Evolutionary conservation across 192 early-diverging fungal genomes (phyloP).

Genomic region (Coemansia sp.): DNA sequence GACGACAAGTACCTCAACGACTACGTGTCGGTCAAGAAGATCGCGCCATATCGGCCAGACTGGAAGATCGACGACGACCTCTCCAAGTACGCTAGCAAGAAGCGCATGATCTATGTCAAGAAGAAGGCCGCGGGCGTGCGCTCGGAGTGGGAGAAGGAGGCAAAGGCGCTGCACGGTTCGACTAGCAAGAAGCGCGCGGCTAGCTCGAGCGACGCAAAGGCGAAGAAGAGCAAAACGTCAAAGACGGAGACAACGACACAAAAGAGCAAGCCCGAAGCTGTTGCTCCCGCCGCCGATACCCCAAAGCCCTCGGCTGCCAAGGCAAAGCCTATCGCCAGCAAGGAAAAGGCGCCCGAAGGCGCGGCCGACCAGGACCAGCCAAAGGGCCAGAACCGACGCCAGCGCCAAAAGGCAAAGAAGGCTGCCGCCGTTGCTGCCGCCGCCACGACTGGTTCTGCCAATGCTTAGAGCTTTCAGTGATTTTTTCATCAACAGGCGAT

Average conservation of each 20-base stretch:
- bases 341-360: neutral
- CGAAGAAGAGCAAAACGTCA: conserved; percentile 41
- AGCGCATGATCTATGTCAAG: conserved; percentile 57
- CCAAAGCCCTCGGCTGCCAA: neutral
- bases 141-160: conserved; percentile 23
- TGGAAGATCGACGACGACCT: conserved; percentile 57
- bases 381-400: conserved; percentile 36
- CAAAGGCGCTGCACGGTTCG: conserved; percentile 23
- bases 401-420: conserved; percentile 49
- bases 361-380: conserved; percentile 1
- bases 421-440: neutral
- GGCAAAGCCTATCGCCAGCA: conserved; percentile 4
- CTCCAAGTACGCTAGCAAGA: conserved; percentile 60
- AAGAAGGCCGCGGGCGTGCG: conserved; percentile 33
- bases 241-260: conserved; percentile 23
- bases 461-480: neutral
- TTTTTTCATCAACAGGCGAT: neutral
- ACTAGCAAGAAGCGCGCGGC: conserved; percentile 48
- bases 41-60: conserved; percentile 80
- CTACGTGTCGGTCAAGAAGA: conserved; percentile 80
- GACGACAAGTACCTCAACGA: conserved; percentile 89
- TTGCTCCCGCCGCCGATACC: neutral
- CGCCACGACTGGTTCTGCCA: neutral
- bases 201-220: conserved; percentile 8
- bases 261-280: conserved; percentile 15